Base-by-base conservation (phyloP, 2,329 filamentous ascomycete species). In the Cladosporium phlei region DNA sequence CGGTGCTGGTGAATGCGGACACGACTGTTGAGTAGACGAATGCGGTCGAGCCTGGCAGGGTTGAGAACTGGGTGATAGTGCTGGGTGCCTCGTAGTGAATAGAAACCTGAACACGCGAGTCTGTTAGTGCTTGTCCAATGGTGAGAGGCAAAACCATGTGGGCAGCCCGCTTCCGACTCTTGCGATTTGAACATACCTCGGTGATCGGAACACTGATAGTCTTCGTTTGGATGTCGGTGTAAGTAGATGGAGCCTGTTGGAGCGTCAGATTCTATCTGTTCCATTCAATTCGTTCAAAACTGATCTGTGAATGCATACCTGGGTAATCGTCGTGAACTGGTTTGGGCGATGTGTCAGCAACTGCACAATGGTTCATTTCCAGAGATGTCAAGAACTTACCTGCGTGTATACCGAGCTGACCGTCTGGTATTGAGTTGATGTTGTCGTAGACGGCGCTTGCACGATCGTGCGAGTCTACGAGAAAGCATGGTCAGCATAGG, bases 1-100 rank as follows among this genome's bases (percentile, higher is more conserved):
- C 17, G 1, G 40, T 44, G 40, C 40, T 44, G 8, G 40, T 44
- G 40, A 19, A 33, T 4, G 40, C 29, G 9, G 20, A 24, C 5
- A 14, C 21, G 29, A 44, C 20, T 1, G 40, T 44, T 6, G 29
- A 34, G 11, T 44, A 44, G 11, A 44, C 10, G 1, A 44, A 5
- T 1, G 24, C 40, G 9, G 21, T 44, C 3, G 40, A 25, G 10
- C 40, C 30, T 5, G 32, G 40, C 11, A 37, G 22, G 4, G 40
- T 45, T 12, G 30, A 34, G 12, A 14, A 29, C 21, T 29, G 14
- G 14, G 40, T 45, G 21, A 45, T 28, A 11, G 40, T 45, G 7
- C 16, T 37, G 7, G 40, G 40, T 3, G 40, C 40, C 28, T 45
- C 22, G 12, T 10, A 16, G n/a, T 16, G 3, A 6, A 20, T 42